phyloP scores from a whole-genome alignment of 768 basidiomycete genomes.

The Asterophora parasitica region DNA sequence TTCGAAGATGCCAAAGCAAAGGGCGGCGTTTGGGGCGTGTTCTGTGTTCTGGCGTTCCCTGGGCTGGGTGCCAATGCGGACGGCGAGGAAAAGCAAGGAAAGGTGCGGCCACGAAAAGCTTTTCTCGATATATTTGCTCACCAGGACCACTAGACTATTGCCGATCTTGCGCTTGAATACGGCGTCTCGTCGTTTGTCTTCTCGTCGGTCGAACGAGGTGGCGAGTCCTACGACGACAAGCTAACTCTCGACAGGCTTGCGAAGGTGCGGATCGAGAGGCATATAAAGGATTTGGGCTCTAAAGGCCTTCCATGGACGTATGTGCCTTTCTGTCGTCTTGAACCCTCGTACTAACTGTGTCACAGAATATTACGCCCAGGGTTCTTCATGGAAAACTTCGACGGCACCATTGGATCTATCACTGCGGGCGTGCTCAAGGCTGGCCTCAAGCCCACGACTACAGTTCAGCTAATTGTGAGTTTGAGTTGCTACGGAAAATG shows the following conservation, averaged over 20 bases:
- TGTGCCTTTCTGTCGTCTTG: conserved; percentile 9
- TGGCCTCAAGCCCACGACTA: conserved; percentile 29
- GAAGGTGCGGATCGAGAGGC: conserved; percentile 34
- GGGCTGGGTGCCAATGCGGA: conserved; percentile 36
- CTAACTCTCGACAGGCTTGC: conserved; percentile 23
- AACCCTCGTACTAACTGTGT: neutral
- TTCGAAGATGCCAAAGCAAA: conserved; percentile 29
- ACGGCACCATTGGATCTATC: conserved; percentile 32
- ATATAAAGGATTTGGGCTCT: conserved; percentile 25
- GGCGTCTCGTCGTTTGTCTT: conserved; percentile 30
- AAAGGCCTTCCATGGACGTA: conserved; percentile 35
- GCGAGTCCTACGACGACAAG: conserved; percentile 29
- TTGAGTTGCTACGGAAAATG: neutral
- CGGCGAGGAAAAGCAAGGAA: conserved; percentile 36
- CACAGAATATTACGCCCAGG: conserved; percentile 35
- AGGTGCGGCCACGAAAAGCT: conserved; percentile 21
- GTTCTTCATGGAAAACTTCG: conserved; percentile 43
- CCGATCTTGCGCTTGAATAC: conserved; percentile 33
- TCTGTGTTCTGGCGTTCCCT: conserved; percentile 33
- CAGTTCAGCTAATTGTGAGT: conserved; percentile 31
- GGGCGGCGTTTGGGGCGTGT: conserved; percentile 35
- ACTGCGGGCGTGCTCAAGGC: conserved; percentile 27
- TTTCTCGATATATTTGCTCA: neutral
- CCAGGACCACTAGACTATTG: conserved; percentile 22
- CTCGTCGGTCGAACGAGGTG: conserved; percentile 35